Conservation (phyloP, 345 rosid genomes). For the Tarenaya hassleriana region DNA sequence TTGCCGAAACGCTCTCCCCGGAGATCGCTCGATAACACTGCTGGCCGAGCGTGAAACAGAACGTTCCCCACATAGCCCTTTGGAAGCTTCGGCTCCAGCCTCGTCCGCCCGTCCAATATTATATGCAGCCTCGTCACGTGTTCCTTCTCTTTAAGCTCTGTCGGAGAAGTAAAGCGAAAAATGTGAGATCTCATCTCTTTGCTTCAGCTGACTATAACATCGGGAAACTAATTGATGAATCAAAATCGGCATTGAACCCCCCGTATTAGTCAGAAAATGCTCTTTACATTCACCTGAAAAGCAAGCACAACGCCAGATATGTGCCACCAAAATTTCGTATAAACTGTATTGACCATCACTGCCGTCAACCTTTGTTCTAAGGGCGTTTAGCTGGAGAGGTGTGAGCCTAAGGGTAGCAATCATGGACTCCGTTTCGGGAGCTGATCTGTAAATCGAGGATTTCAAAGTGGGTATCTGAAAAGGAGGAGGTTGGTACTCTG, state of each 20-base stretch:
- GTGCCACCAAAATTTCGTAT: constrained; percentile 30
- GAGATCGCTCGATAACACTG: constrained; percentile 20
- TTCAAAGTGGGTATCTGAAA: constrained; percentile 18
- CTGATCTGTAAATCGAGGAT: constrained; percentile 17
- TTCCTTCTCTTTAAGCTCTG: constrained; percentile 23
- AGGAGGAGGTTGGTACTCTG: constrained; percentile 34
- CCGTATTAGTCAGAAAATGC: too few species aligned
- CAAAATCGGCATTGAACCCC: too few species aligned
- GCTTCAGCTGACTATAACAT: neutral
- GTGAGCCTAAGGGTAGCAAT: constrained; percentile 25
- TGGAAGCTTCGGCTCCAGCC: constrained; percentile 39
- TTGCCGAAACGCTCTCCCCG: constrained; percentile 21
- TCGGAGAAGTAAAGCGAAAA: neutral
- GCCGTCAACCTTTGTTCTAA: constrained; percentile 21
- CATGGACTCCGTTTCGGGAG: constrained; percentile 20
- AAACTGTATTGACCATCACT: constrained; percentile 21
- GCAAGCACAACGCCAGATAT: constrained; percentile 35
- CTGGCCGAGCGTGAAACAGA: constrained; percentile 25
- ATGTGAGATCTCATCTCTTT: neutral
- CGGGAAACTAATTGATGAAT: too few species aligned
- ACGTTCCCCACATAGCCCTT: constrained; percentile 39
- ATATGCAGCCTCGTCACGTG: constrained; percentile 31
- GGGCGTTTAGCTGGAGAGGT: constrained; percentile 28
- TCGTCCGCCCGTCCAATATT: constrained; percentile 34
- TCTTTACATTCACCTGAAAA: constrained; percentile 30